A percentile compares a stretch with the other conserved stretches of the same genome.
These are phyloP conservation scores for Aspergillus nanangensis DNA, from an alignment of 495 filamentous ascomycete species.

Conservation along the genomic window DNA sequence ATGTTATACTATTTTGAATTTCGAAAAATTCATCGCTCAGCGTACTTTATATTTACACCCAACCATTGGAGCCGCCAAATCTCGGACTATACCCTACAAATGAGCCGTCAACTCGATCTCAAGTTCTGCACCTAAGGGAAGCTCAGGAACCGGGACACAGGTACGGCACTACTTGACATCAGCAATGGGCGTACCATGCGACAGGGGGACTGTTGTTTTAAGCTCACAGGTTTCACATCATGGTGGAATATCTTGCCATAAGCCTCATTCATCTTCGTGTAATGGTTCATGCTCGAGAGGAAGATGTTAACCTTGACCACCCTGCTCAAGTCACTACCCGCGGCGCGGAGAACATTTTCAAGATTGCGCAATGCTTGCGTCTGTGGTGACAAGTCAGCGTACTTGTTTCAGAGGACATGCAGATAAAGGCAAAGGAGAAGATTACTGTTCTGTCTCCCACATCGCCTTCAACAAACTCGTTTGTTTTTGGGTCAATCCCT, in stretches of 20 bases:
- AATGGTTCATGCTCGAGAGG: background rate
- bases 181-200: background rate
- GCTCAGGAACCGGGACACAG: background rate
- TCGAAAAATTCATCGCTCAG: too few species aligned
- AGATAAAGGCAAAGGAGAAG: too few species aligned
- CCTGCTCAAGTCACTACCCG: background rate
- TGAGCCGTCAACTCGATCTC: constrained; percentile 1
- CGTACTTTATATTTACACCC: too few species aligned
- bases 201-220: background rate
- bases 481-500: constrained; percentile 38
- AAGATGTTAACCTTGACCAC: constrained; percentile 13
- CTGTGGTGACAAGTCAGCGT: background rate
- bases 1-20: too few species aligned
- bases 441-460: constrained; percentile 43
- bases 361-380: constrained; percentile 5
- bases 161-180: background rate
- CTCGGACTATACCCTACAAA: too few species aligned
- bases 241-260: background rate
- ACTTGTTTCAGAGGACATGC: too few species aligned
- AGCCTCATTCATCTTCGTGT: background rate
- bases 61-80: too few species aligned
- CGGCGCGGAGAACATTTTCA: background rate
- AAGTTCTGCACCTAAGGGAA: background rate
- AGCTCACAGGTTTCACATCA: background rate
- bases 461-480: constrained; percentile 35